Evolutionary conservation across 176 grass and related monocot species (phyloP), one percentile per base, ranked within the genome.

Genomic region (Aegilops bicornis): DNA sequence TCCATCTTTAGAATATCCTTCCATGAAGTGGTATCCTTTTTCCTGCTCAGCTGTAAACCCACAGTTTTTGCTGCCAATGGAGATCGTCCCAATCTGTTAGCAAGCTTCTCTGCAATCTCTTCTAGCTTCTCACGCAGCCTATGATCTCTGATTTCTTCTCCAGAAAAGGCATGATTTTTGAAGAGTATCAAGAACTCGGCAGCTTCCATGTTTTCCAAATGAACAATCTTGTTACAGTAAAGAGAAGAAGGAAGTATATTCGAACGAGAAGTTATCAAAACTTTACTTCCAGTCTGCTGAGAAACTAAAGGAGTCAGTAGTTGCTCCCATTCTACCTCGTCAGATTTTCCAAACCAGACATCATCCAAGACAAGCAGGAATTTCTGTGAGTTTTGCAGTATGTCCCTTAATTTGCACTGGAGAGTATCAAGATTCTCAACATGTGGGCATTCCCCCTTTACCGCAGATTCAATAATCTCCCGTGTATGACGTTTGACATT

Each of bases 31-130:
- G 17, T 22, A 27, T 83, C 13, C 2, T 32, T 70, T 33, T 32
- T 73, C 10, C 2, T 73, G 4, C 73, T 59, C 48, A 88, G 5
- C 3, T 58, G 71, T 7, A 10, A 39, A 43, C 86, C 79, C 1
- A 88, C 9, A 10, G 37, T 33, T 59, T 8, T 76, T 17, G 79
- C 86, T 42, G 62, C 80, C 19, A 88, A 61, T 20, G 86, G 86
- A 45, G 80, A 78, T 58, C 12, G n/a, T 19, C 63, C 72, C 30
- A 88, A 47, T 23, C 12, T 69, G 29, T 12, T 43, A 27, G 62
- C 45, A 3, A 68, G 31, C 23, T 70, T 37, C 17, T 39, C 33
- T 11, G 68, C 33, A 39, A 70, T 70, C 3, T 56, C 52, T 56
- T 56, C 52, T 56, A 56, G 52, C 17, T 56, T 56, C 52, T 20